These are phyloP conservation scores for Cercospora sp. DNA, from an alignment of 2,329 filamentous ascomycete species.

Conservation along the genomic window DNA sequence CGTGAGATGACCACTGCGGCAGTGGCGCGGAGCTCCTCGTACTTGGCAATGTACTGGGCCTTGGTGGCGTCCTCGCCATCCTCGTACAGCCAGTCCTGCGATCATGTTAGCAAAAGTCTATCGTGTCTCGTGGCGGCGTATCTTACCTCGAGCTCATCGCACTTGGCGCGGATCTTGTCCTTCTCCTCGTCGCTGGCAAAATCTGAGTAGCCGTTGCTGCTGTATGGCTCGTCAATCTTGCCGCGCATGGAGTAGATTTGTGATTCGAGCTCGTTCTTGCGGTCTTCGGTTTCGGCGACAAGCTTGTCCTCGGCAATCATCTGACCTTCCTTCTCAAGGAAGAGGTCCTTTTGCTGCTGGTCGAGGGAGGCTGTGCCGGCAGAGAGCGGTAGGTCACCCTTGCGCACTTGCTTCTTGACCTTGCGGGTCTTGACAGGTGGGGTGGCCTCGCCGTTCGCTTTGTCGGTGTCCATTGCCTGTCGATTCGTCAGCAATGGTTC, in stretches of 20 bases:
- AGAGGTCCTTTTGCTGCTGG: constrained; percentile 61
- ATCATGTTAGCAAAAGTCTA: constrained; percentile 20
- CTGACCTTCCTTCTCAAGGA: constrained; percentile 76
- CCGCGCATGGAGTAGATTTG: constrained; percentile 96
- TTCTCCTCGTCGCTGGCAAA: constrained; percentile 93
- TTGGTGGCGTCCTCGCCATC: constrained; percentile 94
- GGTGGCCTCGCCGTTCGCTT: constrained; percentile 52
- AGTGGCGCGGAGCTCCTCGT: constrained; percentile 89
- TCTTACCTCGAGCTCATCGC: constrained; percentile 83
- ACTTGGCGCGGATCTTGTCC: constrained; percentile 77
- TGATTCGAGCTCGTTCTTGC: constrained; percentile 99
- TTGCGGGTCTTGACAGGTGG: constrained; percentile 74
- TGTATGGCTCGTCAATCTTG: constrained; percentile 88
- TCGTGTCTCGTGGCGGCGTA: no score
- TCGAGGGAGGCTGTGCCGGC: constrained; percentile 82
- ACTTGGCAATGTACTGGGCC: constrained; percentile 89
- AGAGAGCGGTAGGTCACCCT: constrained; percentile 88
- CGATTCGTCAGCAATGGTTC: constrained; percentile 35
- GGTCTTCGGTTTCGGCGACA: constrained; percentile 95
- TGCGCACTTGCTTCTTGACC: constrained; percentile 98
- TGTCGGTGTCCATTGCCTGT: constrained; percentile 85
- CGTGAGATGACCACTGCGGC: constrained; percentile 90
- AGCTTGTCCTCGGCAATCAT: constrained; percentile 99
- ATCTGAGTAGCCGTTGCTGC: constrained; percentile 56
- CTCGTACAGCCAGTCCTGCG: constrained; percentile 95